phyloP scores from a whole-genome alignment of 208 protist genomes.

The Ichthyophonus hoferi region DNA sequence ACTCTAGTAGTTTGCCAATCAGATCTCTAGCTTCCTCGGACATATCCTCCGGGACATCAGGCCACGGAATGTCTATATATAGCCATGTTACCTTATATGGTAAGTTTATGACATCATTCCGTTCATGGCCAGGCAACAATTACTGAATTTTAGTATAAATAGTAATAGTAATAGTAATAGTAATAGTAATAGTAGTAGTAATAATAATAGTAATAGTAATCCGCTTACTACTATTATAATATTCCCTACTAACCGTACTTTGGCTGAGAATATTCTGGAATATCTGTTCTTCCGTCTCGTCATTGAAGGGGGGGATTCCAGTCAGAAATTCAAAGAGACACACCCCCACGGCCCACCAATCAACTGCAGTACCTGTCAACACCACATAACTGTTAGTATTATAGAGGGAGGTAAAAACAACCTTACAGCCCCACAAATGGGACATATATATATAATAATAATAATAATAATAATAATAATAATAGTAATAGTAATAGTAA shows the following conservation, averaged over 20 bases:
- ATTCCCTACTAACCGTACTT: no score
- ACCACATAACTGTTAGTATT: no score
- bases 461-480: no score
- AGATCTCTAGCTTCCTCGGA: background rate
- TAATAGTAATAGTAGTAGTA: no score
- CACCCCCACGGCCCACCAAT: conserved; percentile 40
- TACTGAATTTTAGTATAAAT: no score
- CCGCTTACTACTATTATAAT: no score
- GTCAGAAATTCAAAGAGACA: conserved; percentile 42
- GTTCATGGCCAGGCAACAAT: background rate
- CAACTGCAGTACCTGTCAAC: conserved; percentile 36
- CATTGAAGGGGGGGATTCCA: conserved; percentile 36
- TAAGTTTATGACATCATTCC: background rate
- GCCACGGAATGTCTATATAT: conserved; percentile 33
- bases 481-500: no score
- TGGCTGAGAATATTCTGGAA: conserved; percentile 23
- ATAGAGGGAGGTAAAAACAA: no score
- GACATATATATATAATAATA: no score
- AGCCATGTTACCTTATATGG: background rate
- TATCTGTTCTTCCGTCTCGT: background rate
- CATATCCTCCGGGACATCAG: conserved; percentile 13
- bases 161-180: no score
- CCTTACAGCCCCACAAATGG: no score
- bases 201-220: no score
- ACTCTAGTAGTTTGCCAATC: background rate